phyloP scores from a whole-genome alignment of 1,284 basidiomycete genomes.

The Cystobasidium slooffiae region DNA sequence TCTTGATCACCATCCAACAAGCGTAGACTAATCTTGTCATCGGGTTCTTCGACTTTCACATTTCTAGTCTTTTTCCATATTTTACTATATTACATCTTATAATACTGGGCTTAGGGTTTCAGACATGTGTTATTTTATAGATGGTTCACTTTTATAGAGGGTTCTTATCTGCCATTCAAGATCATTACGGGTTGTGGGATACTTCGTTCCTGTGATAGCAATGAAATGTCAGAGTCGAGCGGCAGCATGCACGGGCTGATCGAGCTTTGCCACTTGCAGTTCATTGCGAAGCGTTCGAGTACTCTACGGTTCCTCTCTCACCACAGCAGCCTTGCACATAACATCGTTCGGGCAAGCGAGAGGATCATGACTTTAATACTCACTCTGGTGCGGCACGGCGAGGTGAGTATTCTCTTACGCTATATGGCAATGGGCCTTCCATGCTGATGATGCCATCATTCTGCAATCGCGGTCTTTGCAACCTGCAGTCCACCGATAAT shows the following conservation, averaged over 20 bases:
- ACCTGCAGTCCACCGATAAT: slow-evolving; percentile 40
- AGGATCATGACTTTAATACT: slow-evolving; percentile 25
- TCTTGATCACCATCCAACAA: too few relatives aligned
- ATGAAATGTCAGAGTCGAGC: too few relatives aligned
- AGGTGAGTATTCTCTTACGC: slow-evolving; percentile 13
- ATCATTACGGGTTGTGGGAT: too few relatives aligned
- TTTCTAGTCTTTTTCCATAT: neutral
- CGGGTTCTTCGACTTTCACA: too few relatives aligned
- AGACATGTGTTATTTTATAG: neutral
- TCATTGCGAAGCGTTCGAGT: neutral
- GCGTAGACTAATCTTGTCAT: too few relatives aligned
- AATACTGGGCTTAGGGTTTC: neutral
- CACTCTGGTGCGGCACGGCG: slow-evolving; percentile 43
- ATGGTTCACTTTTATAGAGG: neutral
- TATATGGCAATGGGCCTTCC: neutral
- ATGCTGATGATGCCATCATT: slow-evolving; percentile 10
- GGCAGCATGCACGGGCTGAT: too few relatives aligned
- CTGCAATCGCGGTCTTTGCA: neutral
- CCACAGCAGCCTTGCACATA: neutral
- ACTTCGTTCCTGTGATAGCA: too few relatives aligned
- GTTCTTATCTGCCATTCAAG: too few relatives aligned
- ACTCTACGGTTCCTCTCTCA: too few relatives aligned
- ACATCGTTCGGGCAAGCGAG: neutral
- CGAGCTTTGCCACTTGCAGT: slow-evolving; percentile 1
- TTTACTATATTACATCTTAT: neutral